phyloP scores from a whole-genome alignment of 441 rosid species.

The Populus hybrid region DNA sequence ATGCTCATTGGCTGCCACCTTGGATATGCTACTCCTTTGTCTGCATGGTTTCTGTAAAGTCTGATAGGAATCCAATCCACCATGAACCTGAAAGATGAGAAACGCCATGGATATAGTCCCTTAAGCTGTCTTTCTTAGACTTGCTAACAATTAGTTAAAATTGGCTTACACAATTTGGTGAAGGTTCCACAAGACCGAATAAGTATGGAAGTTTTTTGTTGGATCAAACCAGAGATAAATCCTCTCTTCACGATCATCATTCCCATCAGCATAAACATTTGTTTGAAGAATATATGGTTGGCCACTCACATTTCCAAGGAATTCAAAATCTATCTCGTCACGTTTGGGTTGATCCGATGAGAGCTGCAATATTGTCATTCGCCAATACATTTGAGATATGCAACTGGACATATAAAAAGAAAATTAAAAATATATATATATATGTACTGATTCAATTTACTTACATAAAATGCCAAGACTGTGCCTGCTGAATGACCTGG shows the following conservation, averaged over 20 bases:
- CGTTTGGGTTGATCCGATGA: conserved; percentile 68
- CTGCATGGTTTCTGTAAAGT: conserved; percentile 67
- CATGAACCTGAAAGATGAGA: conserved; percentile 46
- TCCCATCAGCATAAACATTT: conserved; percentile 62
- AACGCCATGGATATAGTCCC: background rate
- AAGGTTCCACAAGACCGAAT: conserved; percentile 76
- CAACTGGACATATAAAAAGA: background rate
- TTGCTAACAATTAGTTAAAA: background rate
- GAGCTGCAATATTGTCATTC: conserved; percentile 34
- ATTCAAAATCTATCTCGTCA: conserved; percentile 80
- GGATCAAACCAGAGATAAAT: conserved; percentile 87
- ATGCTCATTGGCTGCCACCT: conserved; percentile 70
- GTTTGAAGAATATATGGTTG: conserved; percentile 78
- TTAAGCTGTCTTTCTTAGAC: background rate
- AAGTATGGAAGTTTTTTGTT: conserved; percentile 62
- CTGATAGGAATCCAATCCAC: conserved; percentile 76
- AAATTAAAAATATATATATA: background rate
- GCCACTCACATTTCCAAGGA: conserved; percentile 63
- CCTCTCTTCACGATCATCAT: conserved; percentile 74
- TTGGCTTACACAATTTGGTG: conserved; percentile 72
- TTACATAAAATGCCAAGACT: conserved; percentile 75
- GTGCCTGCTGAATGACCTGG: conserved; percentile 82
- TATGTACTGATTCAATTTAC: conserved; percentile 3
- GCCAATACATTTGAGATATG: background rate
- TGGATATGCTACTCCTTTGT: conserved; percentile 69